Evolutionary conservation across 2,329 filamentous ascomycete species (phyloP), one percentile per base, ranked within the genome.

Genomic region (Tolypocladium inflatum): DNA sequence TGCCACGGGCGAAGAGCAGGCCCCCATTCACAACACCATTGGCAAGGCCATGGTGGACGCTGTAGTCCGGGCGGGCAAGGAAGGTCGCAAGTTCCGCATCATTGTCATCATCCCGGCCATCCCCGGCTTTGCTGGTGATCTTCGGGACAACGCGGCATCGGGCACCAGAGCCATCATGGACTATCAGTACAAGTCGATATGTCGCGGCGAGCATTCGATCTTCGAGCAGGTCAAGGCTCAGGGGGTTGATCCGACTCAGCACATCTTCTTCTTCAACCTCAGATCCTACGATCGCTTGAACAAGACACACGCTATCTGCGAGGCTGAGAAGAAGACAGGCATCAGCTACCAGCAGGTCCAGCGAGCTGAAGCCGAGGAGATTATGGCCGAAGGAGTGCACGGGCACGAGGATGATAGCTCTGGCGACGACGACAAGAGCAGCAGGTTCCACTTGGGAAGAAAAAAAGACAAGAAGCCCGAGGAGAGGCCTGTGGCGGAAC

Each of bases 131-230:
- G 92, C 93, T 0, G 93, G 93, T 52, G 93, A 97, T 68, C 79
- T 99, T 37, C 80, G 92, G 58, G 85, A 91, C 15, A 86, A 90
- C 65, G 91, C 89, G 23, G 93, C 93, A 0, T 84, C 84, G 1
- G 93, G 93, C 11, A 97, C 93, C 0, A 77, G 91, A 54, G 93
- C 92, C 13, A 99, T 97, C 67, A 97, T 99, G 91, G 92, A 97
- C 70, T 97, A 96, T 68, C 94, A 97, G 70, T 99, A 94, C 79
- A 96, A 95, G 74, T 96, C 91, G 0, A 96, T 99, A 63, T 90
- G 88, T 67, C 87, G 94, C 51, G 94, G 94, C 7, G 88, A 95
- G 62, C 80, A 97, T 69, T 96, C 91, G 5, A 97, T 99, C 56
- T 94, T 89, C 65, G 91, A 84, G 43, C 87, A 89, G 68, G 85